Base-by-base conservation (phyloP, 2,329 filamentous ascomycete species). In the Ophiocordyceps polyrhachis-furcata region DNA sequence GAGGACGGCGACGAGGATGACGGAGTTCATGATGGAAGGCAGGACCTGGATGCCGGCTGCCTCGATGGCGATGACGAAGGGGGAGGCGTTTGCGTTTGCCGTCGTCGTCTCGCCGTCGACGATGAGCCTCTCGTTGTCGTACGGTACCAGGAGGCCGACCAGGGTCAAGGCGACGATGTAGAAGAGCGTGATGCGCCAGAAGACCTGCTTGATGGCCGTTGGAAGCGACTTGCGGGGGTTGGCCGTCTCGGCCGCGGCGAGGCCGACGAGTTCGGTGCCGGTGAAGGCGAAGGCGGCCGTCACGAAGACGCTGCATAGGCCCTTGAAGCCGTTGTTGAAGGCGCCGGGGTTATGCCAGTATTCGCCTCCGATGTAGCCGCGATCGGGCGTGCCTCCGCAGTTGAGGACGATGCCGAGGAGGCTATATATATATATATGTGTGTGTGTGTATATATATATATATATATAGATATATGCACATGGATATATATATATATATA, bases 101-200 rank as follows among this genome's bases (percentile, higher is more conserved):
- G 68, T 67, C 45, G 59, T 65, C 12, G 38, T 23, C 11, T 19
- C 7, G 38, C 69, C 68, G 31, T 65, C 66, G 11, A 62, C 62
- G 17, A 86, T 66, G 0, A 94, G 77, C 4, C 71, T 67, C 0
- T 56, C 45, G 49, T 93, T 75, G 53, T 74, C 65, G 58, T 82
- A 88, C 0, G 81, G 82, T 0, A 95, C 85, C 3, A 94, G 69
- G 1, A 94, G 70, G 23, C 89, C 86, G 46, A 95, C 77, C 4
- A 95, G 66, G 5, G 77, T 76, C 12, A 95, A 71, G 1, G 83
- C 83, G 31, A 93, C 77, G 43, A 95, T 71, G 64, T 94, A 95
- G 66, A 95, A 95, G 46, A 93, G 70, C 4, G 79, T 77, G 56
- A 94, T 93, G 55, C 88, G 81, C 87, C 88, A 95, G 62, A 94